Conservation (phyloP, 2,329 filamentous ascomycete species). For the Penicillium palitans region DNA sequence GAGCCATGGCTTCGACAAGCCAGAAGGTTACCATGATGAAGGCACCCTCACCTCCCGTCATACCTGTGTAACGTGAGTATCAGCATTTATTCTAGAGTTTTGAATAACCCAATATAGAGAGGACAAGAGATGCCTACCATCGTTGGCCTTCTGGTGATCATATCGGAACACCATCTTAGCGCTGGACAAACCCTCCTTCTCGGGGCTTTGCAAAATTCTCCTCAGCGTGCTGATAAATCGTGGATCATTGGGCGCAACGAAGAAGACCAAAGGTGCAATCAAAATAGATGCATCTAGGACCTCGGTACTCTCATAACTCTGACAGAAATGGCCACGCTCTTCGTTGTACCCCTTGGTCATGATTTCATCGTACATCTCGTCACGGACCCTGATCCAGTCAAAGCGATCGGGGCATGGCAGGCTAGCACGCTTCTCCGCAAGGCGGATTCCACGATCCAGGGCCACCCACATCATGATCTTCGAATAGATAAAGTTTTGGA, state of each 20-base stretch:
- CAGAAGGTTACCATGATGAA: conserved; percentile 84
- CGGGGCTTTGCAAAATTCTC: conserved; percentile 68
- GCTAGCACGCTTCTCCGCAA: conserved; percentile 69
- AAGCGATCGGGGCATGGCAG: conserved; percentile 70
- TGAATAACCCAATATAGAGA: neutral
- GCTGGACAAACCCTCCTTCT: conserved; percentile 73
- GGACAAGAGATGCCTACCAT: conserved; percentile 53
- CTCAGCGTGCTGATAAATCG: conserved; percentile 72
- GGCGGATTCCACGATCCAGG: conserved; percentile 71
- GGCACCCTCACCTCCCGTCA: conserved; percentile 72
- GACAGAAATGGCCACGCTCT: conserved; percentile 68
- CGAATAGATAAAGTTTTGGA: conserved; percentile 78
- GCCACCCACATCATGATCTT: conserved; percentile 84
- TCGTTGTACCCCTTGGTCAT: conserved; percentile 77
- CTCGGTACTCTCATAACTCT: conserved; percentile 72
- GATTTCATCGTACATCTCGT: conserved; percentile 70
- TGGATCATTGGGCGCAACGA: conserved; percentile 74
- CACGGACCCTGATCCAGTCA: conserved; percentile 66
- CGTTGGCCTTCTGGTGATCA: conserved; percentile 66
- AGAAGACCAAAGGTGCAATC: conserved; percentile 77
- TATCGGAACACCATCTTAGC: conserved; percentile 76
- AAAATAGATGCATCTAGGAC: conserved; percentile 72
- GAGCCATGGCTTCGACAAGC: conserved; percentile 75
- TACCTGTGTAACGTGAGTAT: conserved; percentile 50
- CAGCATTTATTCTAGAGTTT: conserved; percentile 17